Evolutionary conservation across 495 filamentous ascomycete genomes (phyloP).

Genomic region (Daldinia caldariorum): DNA sequence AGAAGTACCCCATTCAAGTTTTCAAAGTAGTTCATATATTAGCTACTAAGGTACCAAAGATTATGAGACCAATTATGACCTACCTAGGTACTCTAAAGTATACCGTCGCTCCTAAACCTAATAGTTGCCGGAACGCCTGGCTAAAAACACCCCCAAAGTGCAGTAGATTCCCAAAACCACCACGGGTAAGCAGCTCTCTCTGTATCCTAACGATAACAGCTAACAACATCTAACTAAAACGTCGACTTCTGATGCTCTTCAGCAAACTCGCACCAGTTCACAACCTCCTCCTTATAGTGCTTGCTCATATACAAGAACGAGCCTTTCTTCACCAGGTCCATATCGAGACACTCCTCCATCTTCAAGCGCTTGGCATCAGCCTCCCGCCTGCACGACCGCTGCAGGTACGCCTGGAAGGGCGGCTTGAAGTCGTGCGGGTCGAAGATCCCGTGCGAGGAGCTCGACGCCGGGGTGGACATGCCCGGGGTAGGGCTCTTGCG

Average conservation of each 20-base stretch:
- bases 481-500: slow-evolving; percentile 9
- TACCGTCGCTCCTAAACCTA: background rate
- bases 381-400: background rate
- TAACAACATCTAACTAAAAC: slow-evolving; percentile 18
- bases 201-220: too few species aligned
- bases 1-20: background rate
- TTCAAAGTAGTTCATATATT: background rate
- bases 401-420: background rate
- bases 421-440: background rate
- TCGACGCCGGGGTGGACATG: background rate
- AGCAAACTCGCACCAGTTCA: slow-evolving; percentile 18
- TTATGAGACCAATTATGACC: background rate
- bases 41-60: background rate
- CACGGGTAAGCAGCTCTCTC: too few species aligned
- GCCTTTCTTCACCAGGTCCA: slow-evolving; percentile 22
- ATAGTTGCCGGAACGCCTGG: background rate
- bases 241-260: slow-evolving; percentile 23
- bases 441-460: background rate
- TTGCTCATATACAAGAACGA: slow-evolving; percentile 30
- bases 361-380: background rate
- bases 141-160: background rate
- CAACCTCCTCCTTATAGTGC: slow-evolving; percentile 14
- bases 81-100: background rate
- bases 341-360: slow-evolving; percentile 28
- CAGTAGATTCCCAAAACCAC: background rate